Percentiles rank a stretch among this genome's conserved stretches.
phyloP scores from a whole-genome alignment of 2,329 filamentous ascomycete genomes.

The Aspergillus carbonarius region DNA sequence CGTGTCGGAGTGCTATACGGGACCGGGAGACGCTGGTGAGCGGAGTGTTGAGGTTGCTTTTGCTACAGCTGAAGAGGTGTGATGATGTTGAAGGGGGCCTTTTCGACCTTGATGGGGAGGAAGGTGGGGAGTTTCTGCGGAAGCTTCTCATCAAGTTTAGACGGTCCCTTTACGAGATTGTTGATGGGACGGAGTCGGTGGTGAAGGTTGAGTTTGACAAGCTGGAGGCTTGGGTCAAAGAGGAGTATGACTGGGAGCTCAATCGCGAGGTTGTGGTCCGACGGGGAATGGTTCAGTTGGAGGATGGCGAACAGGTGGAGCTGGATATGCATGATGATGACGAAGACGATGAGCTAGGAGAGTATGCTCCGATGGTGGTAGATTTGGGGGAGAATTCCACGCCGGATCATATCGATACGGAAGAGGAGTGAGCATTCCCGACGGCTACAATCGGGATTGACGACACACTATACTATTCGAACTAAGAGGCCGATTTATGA shows the following conservation, averaged over 20 bases:
- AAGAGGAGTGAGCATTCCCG: neutral
- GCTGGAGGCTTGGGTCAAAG: constrained; percentile 55
- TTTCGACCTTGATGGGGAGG: constrained; percentile 56
- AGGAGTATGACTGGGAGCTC: constrained; percentile 59
- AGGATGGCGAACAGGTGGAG: constrained; percentile 63
- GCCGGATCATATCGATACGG: neutral
- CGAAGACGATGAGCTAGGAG: constrained; percentile 63
- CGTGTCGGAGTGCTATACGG: constrained; percentile 53
- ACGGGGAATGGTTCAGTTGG: constrained; percentile 59
- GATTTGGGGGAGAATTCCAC: constrained; percentile 40
- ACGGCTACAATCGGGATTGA: too few species aligned
- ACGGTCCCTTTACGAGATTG: constrained; percentile 51
- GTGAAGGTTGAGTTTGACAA: constrained; percentile 56
- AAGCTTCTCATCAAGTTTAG: constrained; percentile 55
- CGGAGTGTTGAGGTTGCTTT: constrained; percentile 50
- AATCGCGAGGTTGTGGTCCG: constrained; percentile 53
- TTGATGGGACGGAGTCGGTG: constrained; percentile 31
- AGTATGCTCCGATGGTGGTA: constrained; percentile 63
- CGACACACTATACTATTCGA: too few species aligned
- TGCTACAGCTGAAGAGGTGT: constrained; percentile 55
- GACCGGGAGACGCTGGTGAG: constrained; percentile 53
- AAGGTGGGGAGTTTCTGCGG: constrained; percentile 54
- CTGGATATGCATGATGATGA: constrained; percentile 61
- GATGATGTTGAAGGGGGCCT: constrained; percentile 61
- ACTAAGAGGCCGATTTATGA: neutral